Percentiles rank a stretch among this genome's conserved stretches.
These are phyloP conservation scores for Phytophthora agathidicida DNA, from an alignment of 352 stramenopile genomes.

Conservation along the genomic window DNA sequence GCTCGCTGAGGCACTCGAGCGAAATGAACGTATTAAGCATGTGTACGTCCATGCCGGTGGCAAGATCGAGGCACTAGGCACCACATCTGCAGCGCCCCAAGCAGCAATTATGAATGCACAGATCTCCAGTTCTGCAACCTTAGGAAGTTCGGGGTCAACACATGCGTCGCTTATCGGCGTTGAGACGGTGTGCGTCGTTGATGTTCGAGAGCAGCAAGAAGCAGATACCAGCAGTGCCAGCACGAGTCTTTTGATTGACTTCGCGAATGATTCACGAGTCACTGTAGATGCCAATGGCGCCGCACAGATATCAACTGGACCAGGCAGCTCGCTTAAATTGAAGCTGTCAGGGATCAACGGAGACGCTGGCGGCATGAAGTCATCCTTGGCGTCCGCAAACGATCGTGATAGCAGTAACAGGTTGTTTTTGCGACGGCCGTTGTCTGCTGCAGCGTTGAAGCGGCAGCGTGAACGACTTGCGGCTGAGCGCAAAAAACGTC, in stretches of 20 bases:
- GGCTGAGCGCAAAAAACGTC: constrained; percentile 64
- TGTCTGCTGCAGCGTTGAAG: constrained; percentile 73
- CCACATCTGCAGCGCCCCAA: constrained; percentile 44
- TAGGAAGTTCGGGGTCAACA: constrained; percentile 15
- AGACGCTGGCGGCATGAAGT: constrained; percentile 22
- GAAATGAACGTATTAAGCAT: constrained; percentile 92
- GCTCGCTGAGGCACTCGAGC: constrained; percentile 94
- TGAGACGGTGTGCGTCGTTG: constrained; percentile 95
- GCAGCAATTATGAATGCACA: constrained; percentile 53
- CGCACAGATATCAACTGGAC: constrained; percentile 23
- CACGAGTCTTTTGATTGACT: constrained; percentile 30
- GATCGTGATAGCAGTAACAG: constrained; percentile 66
- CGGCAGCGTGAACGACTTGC: constrained; percentile 74
- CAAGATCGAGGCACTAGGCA: constrained; percentile 95
- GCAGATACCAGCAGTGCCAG: constrained; percentile 24
- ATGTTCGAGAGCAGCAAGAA: constrained; percentile 89
- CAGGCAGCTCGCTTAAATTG: constrained; percentile 58
- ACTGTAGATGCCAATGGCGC: constrained; percentile 1
- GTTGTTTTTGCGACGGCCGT: constrained; percentile 64
- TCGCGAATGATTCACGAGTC: constrained; percentile 31
- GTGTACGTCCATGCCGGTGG: constrained; percentile 96
- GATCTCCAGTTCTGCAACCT: constrained; percentile 43
- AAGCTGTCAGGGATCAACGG: constrained; percentile 48
- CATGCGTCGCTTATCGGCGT: constrained; percentile 79
- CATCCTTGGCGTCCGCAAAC: constrained; percentile 26